phyloP scores from a whole-genome alignment of 495 filamentous ascomycete genomes.

The Annulohypoxylon nitens region DNA sequence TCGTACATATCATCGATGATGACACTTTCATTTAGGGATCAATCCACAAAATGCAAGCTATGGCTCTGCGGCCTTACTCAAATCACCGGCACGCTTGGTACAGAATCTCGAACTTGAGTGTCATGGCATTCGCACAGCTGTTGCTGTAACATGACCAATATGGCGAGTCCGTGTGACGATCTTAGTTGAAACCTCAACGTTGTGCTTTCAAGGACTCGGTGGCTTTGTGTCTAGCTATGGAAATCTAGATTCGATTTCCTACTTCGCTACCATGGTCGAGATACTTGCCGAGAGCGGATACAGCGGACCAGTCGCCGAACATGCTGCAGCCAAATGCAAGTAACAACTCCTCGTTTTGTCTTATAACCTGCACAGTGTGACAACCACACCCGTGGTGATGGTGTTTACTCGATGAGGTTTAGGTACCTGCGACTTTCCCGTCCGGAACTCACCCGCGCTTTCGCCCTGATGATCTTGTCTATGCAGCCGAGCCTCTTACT shows the following conservation, averaged over 20 bases:
- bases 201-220: background rate
- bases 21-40: background rate
- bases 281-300: slow-evolving; percentile 9
- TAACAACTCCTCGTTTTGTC: slow-evolving; percentile 5
- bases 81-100: background rate
- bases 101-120: background rate
- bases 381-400: slow-evolving; percentile 3
- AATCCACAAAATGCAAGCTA: background rate
- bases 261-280: background rate
- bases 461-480: slow-evolving; percentile 11
- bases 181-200: background rate
- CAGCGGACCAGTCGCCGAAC: slow-evolving; percentile 7
- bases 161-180: background rate
- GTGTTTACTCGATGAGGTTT: slow-evolving; percentile 14
- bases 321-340: slow-evolving; percentile 14
- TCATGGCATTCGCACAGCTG: background rate
- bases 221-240: slow-evolving; percentile 4
- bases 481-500: slow-evolving; percentile 18
- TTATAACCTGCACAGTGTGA: slow-evolving; percentile 21
- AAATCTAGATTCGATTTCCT: background rate
- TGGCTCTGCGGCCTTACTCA: background rate
- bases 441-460: slow-evolving; percentile 28
- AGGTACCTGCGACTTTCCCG: slow-evolving; percentile 20
- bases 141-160: background rate
- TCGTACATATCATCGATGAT: slow-evolving; percentile 15